Base-by-base conservation (phyloP, 768 basidiomycete species). In the Neoboletus subvelutipes region DNA sequence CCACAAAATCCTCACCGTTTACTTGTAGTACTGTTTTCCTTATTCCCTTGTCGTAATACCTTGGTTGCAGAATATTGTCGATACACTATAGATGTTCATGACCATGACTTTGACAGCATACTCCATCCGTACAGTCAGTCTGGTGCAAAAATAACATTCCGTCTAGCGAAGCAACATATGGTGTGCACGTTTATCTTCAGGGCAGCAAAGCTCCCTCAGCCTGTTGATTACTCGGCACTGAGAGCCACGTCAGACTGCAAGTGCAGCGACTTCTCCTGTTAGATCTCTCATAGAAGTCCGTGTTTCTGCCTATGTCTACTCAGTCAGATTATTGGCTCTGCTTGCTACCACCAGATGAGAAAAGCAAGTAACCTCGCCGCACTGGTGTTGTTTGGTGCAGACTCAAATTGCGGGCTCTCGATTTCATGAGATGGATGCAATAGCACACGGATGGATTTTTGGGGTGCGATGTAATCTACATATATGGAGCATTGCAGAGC, bases 391-490 rank as follows among this genome's bases (percentile, higher is more conserved):
- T 2, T 50, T 33, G 15, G 45, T 31, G n/a, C 18, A 18, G 22
- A 50, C 36, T n/a, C 9, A 4, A n/a, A n/a, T n/a, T n/a, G n/a
- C n/a, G n/a, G n/a, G n/a, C n/a, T n/a, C n/a, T n/a, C n/a, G n/a
- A n/a, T n/a, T n/a, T n/a, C n/a, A n/a, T n/a, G n/a, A n/a, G n/a
- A n/a, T n/a, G n/a, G n/a, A n/a, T n/a, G n/a, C n/a, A n/a, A n/a
- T 22, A 15, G 31, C 31, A 31, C 43, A 22, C 11, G 55, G 6
- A 29, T 41, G 33, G 18, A 28, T 11, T 28, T 67, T 59, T 31
- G 45, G 61, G 29, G 55, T 50, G 52, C 39, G 48, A 53, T 17
- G 63, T 66, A 66, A 58, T 65, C 54, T 69, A 73, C 62, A 71
- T 26, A 54, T 53, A 50, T 41, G 55, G 41, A 24, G 31, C 43